Evolutionary conservation across 129 eudicot genomes (phyloP), one percentile per base, ranked within the genome.

Genomic region (Daucus carota): DNA sequence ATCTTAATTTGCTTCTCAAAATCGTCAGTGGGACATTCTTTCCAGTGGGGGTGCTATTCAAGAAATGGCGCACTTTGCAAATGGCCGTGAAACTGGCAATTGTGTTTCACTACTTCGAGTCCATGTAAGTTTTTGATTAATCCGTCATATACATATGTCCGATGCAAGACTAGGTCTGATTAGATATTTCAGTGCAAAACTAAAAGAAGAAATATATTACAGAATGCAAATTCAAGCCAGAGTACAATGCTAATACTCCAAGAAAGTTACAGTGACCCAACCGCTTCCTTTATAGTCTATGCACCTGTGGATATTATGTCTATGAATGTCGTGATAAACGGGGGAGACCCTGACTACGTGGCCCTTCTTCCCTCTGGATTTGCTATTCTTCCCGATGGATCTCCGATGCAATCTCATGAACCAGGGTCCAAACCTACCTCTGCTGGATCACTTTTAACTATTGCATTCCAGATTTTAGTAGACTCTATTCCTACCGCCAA

Each of bases 401-500:
- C 75, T n/a, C 62, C 60, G 0, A 15, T 72, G 69, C 41, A 59
- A 62, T 24, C 72, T 34, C 72, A 69, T 33, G 72, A 50, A n/a
- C 34, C 20, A 33, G 78, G 40, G 20, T 24, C 70, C 20, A 67
- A 31, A 44, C 26, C 41, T 62, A 8, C 73, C 73, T 11, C 79
- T 17, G 76, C 75, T 7, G 86, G 86, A 34, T 78, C 86, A 1
- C 83, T 83, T 18, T 33, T 83, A 18, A 78, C 86, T 4, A 76
- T 83, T 7, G 80, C 76, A 22, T 83, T 83, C 28, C 86, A 83
- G 47, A 70, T 83, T 48, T 45, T 74, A 22, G 86, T 83, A 5
- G 86, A 82, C 71, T 78, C 86, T 20, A 36, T 57, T 36, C 86
- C 86, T 8, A 82, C 76, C 3, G 86, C 86, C 2, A 82, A 78